These are phyloP conservation scores for Trematosphaeria pertusa DNA, from an alignment of 2,329 filamentous ascomycete genomes.

Conservation along the genomic window DNA sequence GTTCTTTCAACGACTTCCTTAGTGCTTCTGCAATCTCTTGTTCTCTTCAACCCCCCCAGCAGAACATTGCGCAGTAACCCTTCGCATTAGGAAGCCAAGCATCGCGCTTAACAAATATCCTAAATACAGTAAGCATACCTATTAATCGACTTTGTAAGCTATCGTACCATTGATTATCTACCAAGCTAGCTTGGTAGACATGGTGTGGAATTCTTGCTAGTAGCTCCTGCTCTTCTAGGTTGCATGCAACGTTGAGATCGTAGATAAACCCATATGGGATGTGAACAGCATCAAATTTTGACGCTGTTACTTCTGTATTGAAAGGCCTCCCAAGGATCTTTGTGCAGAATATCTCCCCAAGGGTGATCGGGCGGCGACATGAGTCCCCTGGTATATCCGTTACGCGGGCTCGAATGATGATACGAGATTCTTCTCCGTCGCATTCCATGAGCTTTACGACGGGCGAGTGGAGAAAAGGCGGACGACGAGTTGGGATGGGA, in stretches of 20 bases:
- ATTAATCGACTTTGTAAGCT: slow-evolving; percentile 6
- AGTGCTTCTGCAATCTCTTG: slow-evolving; percentile 9
- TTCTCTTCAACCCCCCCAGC: slow-evolving; percentile 12
- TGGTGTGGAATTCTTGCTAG: slow-evolving; percentile 11
- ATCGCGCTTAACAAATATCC: slow-evolving; percentile 11
- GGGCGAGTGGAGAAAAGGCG: no score
- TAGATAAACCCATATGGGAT: slow-evolving; percentile 14
- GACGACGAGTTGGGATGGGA: no score
- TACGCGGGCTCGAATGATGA: slow-evolving; percentile 8
- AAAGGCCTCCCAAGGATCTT: slow-evolving; percentile 6
- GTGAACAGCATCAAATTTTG: slow-evolving; percentile 8
- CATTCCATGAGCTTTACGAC: slow-evolving; percentile 5
- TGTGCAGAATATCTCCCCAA: slow-evolving; percentile 12
- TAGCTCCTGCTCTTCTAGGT: slow-evolving; percentile 8
- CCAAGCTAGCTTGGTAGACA: slow-evolving; percentile 13
- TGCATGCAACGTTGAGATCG: slow-evolving; percentile 13
- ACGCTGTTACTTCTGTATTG: slow-evolving; percentile 5
- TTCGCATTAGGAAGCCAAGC: slow-evolving; percentile 9
- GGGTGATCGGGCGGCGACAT: slow-evolving; percentile 7
- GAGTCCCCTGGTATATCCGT: slow-evolving; percentile 12
- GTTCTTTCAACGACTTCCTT: slow-evolving; percentile 11
- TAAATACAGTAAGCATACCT: slow-evolving; percentile 9
- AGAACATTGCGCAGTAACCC: slow-evolving; percentile 8
- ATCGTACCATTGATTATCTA: slow-evolving; percentile 10
- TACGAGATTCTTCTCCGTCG: slow-evolving; percentile 5